Conservation (phyloP, 192 early-diverging fungal species). For the Linnemannia hyalina region DNA sequence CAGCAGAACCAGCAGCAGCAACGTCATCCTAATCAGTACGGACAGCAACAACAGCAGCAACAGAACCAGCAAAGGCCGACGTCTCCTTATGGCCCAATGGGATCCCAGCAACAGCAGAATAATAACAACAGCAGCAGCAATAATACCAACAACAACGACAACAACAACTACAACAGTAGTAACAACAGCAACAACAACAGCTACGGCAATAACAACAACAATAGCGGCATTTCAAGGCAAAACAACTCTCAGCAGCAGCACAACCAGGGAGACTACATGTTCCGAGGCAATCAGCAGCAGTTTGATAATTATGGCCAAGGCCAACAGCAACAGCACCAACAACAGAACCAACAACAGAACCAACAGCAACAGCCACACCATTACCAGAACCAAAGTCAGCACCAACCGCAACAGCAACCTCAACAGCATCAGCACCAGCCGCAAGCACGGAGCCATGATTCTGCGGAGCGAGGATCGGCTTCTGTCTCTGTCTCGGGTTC, state of each 20-base stretch:
- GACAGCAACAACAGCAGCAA: constrained; percentile 14
- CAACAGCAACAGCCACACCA: background rate
- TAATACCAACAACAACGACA: background rate
- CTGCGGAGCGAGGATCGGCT: constrained; percentile 2
- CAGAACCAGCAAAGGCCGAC: background rate
- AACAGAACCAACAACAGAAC: background rate
- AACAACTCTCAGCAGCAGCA: constrained; percentile 6
- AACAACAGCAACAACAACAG: background rate
- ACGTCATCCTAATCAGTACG: constrained; percentile 7
- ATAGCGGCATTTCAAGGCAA: background rate
- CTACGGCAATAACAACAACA: background rate
- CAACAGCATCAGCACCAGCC: background rate
- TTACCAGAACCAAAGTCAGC: background rate
- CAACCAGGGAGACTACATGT: background rate
- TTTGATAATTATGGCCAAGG: constrained; percentile 2
- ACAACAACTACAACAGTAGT: background rate
- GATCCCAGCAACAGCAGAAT: background rate
- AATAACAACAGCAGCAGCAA: background rate
- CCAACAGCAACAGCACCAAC: background rate
- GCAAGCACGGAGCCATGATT: background rate
- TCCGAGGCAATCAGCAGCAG: background rate
- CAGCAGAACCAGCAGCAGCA: constrained; percentile 8
- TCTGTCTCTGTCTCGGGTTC: constrained; percentile 21
- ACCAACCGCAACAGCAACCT: background rate
- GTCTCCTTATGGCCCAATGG: background rate